Percentiles rank a stretch among this genome's conserved stretches.
These are phyloP conservation scores for Ascochyta lentis DNA, from an alignment of 2,329 filamentous ascomycete species.

Conservation along the genomic window DNA sequence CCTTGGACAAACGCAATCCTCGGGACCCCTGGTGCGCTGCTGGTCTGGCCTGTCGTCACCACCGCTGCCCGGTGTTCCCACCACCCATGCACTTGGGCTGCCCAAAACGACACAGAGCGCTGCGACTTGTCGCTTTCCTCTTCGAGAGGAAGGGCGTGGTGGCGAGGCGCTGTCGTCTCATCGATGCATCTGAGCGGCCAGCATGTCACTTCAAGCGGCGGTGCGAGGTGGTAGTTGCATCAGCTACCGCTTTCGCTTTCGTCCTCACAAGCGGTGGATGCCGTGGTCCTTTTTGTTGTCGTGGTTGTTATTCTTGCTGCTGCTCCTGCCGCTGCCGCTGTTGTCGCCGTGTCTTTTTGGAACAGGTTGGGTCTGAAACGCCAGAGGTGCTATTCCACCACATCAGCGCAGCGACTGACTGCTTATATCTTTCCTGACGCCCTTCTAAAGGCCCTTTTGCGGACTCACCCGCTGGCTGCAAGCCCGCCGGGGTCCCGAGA, in stretches of 20 bases:
- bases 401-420: conserved; percentile 22
- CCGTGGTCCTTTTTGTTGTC: not conserved
- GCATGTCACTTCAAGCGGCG: conserved; percentile 13
- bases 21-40: not conserved
- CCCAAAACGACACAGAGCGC: conserved; percentile 4
- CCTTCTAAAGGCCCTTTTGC: conserved; percentile 45
- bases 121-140: conserved; percentile 18
- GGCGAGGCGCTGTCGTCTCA: conserved; percentile 23
- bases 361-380: not conserved
- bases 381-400: not conserved
- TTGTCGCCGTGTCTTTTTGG: not conserved
- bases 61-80: not conserved
- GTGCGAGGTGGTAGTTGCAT: conserved; percentile 26
- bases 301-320: not conserved
- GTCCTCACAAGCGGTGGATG: no score
- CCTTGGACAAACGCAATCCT: not conserved
- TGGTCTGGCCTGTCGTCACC: not conserved
- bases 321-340: not conserved
- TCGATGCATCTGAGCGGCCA: conserved; percentile 15
- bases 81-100: conserved; percentile 1
- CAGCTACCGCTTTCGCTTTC: conserved; percentile 12
- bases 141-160: not conserved
- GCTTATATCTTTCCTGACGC: conserved; percentile 36
- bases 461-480: conserved; percentile 30
- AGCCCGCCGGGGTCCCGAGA: conserved; percentile 30